These are phyloP conservation scores for Rhodotorula mucilaginosa DNA, from an alignment of 1,284 basidiomycete species.

Conservation along the genomic window DNA sequence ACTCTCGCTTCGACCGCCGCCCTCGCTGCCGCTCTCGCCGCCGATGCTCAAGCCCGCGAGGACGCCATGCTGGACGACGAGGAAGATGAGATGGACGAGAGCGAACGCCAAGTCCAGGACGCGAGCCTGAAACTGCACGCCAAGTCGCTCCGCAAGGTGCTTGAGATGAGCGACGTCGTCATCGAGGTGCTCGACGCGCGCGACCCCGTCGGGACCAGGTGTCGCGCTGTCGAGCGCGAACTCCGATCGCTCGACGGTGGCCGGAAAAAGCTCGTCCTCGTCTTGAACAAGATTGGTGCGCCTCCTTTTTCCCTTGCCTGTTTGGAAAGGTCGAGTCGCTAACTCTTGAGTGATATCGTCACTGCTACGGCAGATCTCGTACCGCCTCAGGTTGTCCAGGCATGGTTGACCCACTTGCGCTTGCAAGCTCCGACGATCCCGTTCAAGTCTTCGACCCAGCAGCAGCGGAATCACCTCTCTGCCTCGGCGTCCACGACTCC, in stretches of 20 bases:
- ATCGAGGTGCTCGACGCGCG: conserved; percentile 85
- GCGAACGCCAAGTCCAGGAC: conserved; percentile 41
- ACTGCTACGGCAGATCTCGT: conserved; percentile 66
- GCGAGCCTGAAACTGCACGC: conserved; percentile 50
- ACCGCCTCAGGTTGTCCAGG: conserved; percentile 80
- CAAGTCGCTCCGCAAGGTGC: conserved; percentile 74
- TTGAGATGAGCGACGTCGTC: conserved; percentile 88
- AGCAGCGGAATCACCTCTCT: conserved; percentile 73
- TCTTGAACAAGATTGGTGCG: conserved; percentile 88
- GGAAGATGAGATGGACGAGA: conserved; percentile 41
- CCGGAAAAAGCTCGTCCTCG: conserved; percentile 83
- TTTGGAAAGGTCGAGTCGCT: too few relatives aligned
- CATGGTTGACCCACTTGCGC: conserved; percentile 85
- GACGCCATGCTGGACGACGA: conserved; percentile 44
- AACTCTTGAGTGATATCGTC: background rate
- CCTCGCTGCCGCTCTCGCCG: conserved; percentile 41
- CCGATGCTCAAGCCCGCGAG: conserved; percentile 37
- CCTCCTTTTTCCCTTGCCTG: conserved; percentile 35
- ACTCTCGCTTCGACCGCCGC: conserved; percentile 42
- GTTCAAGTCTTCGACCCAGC: conserved; percentile 81
- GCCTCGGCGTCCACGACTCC: conserved; percentile 60
- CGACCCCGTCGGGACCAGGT: conserved; percentile 85
- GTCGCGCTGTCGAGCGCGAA: conserved; percentile 83
- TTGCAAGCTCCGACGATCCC: conserved; percentile 90
- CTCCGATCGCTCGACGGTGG: conserved; percentile 76